These are phyloP conservation scores for Pontederia paniculata DNA, from an alignment of 176 grass and related monocot genomes.

Conservation along the genomic window DNA sequence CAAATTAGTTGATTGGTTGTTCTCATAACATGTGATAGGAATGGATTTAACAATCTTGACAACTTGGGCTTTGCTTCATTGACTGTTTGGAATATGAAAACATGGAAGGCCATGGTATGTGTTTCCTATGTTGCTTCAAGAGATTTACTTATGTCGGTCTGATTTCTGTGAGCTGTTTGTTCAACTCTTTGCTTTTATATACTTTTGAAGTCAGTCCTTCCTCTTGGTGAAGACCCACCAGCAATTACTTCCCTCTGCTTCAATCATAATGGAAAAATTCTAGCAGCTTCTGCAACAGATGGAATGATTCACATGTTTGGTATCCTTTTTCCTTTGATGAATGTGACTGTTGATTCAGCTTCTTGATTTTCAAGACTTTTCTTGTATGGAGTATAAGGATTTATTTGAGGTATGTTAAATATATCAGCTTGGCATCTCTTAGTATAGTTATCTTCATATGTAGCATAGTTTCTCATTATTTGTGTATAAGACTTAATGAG, in stretches of 20 bases:
- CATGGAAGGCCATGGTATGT: constrained; percentile 80
- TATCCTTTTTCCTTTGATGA: constrained; percentile 48
- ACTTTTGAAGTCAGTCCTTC: constrained; percentile 72
- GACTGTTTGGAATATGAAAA: constrained; percentile 97
- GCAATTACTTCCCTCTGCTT: constrained; percentile 93
- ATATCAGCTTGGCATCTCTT: too few relatives aligned
- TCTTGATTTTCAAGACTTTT: too few relatives aligned
- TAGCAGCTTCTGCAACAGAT: constrained; percentile 88
- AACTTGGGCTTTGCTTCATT: constrained; percentile 81
- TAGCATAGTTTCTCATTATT: too few relatives aligned
- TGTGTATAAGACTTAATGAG: too few relatives aligned
- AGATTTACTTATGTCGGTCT: background rate
- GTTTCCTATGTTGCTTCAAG: constrained; percentile 2
- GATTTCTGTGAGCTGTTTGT: background rate
- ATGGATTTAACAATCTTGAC: constrained; percentile 60
- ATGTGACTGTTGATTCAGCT: constrained; percentile 9
- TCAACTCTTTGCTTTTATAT: constrained; percentile 19
- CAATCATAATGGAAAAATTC: constrained; percentile 98
- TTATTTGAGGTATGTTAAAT: too few relatives aligned
- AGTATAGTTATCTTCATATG: too few relatives aligned
- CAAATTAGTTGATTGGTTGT: too few relatives aligned
- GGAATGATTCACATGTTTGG: constrained; percentile 99
- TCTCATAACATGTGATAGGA: constrained; percentile 20
- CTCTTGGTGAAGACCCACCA: constrained; percentile 95
- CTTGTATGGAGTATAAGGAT: too few relatives aligned